Conservation (phyloP, 441 rosid species). For the Erysimum cheiri region DNA sequence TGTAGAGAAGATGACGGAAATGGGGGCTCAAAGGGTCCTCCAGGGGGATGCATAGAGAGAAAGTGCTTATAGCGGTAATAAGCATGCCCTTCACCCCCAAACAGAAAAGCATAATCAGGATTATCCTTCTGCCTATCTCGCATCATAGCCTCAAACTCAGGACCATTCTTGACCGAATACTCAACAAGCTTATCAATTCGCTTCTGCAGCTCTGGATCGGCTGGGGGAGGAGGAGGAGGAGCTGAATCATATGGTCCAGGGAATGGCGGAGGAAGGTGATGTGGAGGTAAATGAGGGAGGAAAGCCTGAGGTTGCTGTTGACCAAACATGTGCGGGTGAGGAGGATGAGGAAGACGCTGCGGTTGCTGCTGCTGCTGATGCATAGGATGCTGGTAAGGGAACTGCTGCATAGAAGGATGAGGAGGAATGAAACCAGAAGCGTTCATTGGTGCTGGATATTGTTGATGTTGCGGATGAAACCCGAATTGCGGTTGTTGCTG, state of each 20-base stretch:
- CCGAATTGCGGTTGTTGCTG: constrained; percentile 73
- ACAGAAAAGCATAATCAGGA: constrained; percentile 85
- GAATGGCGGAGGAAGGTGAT: constrained; percentile 67
- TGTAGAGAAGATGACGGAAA: constrained; percentile 71
- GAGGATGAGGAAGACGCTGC: constrained; percentile 51
- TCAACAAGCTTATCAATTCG: constrained; percentile 94
- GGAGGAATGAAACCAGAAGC: constrained; percentile 69
- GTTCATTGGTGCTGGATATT: constrained; percentile 61
- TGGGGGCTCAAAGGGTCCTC: constrained; percentile 65
- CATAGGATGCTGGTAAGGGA: constrained; percentile 79
- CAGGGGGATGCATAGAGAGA: constrained; percentile 68
- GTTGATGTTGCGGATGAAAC: constrained; percentile 85
- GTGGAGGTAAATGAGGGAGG: constrained; percentile 73
- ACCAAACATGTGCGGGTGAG: constrained; percentile 73
- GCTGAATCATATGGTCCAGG: constrained; percentile 71
- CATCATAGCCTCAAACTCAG: constrained; percentile 96
- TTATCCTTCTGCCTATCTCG: constrained; percentile 95
- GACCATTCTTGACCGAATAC: constrained; percentile 91
- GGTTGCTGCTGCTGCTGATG: constrained; percentile 69
- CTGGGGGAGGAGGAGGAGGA: constrained; percentile 89
- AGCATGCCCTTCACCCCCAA: constrained; percentile 93
- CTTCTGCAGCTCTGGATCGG: constrained; percentile 95
- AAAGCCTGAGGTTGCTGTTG: constrained; percentile 71
- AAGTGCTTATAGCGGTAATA: constrained; percentile 90
- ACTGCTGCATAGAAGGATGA: constrained; percentile 83